phyloP scores from a whole-genome alignment of 805 yeast species.

The Kodamaea kakaduensis region DNA sequence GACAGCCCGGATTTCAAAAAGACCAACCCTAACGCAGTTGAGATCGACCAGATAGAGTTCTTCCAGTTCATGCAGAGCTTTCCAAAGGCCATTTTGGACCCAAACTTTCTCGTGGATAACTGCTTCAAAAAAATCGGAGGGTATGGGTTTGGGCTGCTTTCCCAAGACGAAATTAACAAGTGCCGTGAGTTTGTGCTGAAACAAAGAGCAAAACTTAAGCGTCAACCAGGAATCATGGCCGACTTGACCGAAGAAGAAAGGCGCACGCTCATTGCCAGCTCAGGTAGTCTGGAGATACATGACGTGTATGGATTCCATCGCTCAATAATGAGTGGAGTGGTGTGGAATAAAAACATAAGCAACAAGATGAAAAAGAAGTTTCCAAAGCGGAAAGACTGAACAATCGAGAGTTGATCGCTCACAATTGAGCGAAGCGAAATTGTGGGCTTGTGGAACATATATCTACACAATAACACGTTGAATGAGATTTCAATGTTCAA shows the following conservation, averaged over 20 bases:
- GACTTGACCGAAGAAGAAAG: slow-evolving; percentile 40
- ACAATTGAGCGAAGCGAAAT: too few relatives aligned
- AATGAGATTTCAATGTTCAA: too few relatives aligned
- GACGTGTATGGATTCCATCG: slow-evolving; percentile 43
- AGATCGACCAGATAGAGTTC: slow-evolving; percentile 44
- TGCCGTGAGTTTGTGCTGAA: slow-evolving; percentile 75
- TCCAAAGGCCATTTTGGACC: slow-evolving; percentile 70
- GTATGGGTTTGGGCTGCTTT: slow-evolving; percentile 59
- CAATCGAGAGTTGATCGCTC: too few relatives aligned
- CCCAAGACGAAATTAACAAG: slow-evolving; percentile 77
- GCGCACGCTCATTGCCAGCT: slow-evolving; percentile 20
- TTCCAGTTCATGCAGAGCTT: slow-evolving; percentile 83
- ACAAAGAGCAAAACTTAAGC: slow-evolving; percentile 45
- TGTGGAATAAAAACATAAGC: slow-evolving; percentile 59
- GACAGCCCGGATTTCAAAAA: slow-evolving; percentile 56
- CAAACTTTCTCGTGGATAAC: slow-evolving; percentile 62
- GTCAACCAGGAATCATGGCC: slow-evolving; percentile 25
- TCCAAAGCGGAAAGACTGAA: slow-evolving; percentile 8
- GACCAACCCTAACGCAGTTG: slow-evolving; percentile 18
- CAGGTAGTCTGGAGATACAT: slow-evolving; percentile 24
- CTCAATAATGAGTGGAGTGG: slow-evolving; percentile 51
- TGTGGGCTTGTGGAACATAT: too few relatives aligned
- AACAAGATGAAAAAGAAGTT: slow-evolving; percentile 46
- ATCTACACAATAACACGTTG: too few relatives aligned
- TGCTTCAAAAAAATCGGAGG: slow-evolving; percentile 73